Evolutionary conservation across 2,329 filamentous ascomycete species (phyloP).

Genomic region (Epicoccum sorghinum): DNA sequence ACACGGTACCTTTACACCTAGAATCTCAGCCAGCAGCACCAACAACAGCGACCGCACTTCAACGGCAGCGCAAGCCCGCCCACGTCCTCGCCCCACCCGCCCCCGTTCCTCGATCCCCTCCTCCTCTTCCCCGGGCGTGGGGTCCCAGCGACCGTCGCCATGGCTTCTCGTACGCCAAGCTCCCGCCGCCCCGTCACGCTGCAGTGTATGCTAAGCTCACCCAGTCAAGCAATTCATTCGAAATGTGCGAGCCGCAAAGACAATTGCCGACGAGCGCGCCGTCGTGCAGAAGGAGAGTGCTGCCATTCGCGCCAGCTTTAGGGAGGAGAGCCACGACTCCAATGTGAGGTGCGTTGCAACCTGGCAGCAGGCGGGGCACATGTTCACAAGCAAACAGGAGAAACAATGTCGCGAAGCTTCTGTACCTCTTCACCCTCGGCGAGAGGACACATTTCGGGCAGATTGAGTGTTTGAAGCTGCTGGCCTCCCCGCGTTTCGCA

Average conservation of each 20-base stretch:
- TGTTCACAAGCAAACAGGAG: slow-evolving; percentile 63
- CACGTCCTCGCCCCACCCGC: slow-evolving; percentile 5
- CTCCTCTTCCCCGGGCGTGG: slow-evolving; percentile 47
- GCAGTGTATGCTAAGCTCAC: slow-evolving; percentile 35
- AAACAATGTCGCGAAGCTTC: slow-evolving; percentile 97
- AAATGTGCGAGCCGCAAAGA: slow-evolving; percentile 97
- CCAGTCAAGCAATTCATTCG: slow-evolving; percentile 99
- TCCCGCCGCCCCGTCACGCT: neutral
- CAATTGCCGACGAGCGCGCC: slow-evolving; percentile 96
- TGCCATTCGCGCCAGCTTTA: slow-evolving; percentile 94
- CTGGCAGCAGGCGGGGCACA: slow-evolving; percentile 16
- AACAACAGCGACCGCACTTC: neutral
- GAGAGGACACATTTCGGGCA: slow-evolving; percentile 98
- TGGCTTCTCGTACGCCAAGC: slow-evolving; percentile 62
- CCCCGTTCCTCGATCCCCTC: slow-evolving; percentile 1
- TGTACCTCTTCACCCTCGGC: slow-evolving; percentile 97
- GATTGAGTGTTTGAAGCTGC: slow-evolving; percentile 97
- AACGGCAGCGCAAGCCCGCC: neutral
- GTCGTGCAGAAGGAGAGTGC: slow-evolving; percentile 99
- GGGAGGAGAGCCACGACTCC: slow-evolving; percentile 93
- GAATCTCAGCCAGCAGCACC: slow-evolving; percentile 23
- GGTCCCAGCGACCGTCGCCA: slow-evolving; percentile 58
- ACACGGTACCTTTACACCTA: slow-evolving; percentile 19
- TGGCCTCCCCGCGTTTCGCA: slow-evolving; percentile 95
- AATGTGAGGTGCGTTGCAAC: slow-evolving; percentile 72